These are phyloP conservation scores for Citrus mangshanensis DNA, from an alignment of 345 rosid genomes.

Conservation along the genomic window DNA sequence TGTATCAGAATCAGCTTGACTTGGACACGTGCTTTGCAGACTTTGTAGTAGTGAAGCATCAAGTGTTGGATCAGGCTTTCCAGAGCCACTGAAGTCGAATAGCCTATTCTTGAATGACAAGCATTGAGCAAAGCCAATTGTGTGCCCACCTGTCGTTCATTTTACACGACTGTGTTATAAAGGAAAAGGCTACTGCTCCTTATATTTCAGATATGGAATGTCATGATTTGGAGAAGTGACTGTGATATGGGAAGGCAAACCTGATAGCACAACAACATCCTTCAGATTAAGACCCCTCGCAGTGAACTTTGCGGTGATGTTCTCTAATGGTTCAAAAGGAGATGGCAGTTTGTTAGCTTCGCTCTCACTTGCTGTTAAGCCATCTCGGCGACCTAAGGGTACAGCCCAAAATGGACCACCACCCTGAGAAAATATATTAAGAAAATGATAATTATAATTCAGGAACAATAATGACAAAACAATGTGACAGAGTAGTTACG, in stretches of 20 bases:
- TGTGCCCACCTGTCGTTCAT: conserved; percentile 49
- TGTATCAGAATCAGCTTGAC: conserved; percentile 42
- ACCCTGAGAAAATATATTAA: conserved; percentile 22
- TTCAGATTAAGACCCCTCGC: conserved; percentile 57
- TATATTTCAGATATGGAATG: neutral
- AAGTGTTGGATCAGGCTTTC: conserved; percentile 55
- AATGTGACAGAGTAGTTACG: neutral
- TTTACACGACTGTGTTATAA: neutral
- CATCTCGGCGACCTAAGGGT: conserved; percentile 63
- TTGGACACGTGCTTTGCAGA: conserved; percentile 49
- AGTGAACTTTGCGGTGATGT: conserved; percentile 55
- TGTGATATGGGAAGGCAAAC: conserved; percentile 16
- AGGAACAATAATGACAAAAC: neutral
- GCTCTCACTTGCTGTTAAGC: conserved; percentile 39
- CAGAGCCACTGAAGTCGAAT: conserved; percentile 51
- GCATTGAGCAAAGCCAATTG: conserved; percentile 71
- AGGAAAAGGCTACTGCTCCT: neutral
- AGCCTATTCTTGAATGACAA: conserved; percentile 61
- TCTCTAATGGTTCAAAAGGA: conserved; percentile 51
- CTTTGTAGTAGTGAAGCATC: conserved; percentile 43
- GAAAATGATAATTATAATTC: neutral
- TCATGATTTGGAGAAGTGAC: neutral
- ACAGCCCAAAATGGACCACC: conserved; percentile 58
- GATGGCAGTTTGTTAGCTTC: conserved; percentile 57
- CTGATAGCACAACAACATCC: conserved; percentile 72